phyloP scores from a whole-genome alignment of 2,329 filamentous ascomycete genomes.

The Sporothrix pseudoabietina region DNA sequence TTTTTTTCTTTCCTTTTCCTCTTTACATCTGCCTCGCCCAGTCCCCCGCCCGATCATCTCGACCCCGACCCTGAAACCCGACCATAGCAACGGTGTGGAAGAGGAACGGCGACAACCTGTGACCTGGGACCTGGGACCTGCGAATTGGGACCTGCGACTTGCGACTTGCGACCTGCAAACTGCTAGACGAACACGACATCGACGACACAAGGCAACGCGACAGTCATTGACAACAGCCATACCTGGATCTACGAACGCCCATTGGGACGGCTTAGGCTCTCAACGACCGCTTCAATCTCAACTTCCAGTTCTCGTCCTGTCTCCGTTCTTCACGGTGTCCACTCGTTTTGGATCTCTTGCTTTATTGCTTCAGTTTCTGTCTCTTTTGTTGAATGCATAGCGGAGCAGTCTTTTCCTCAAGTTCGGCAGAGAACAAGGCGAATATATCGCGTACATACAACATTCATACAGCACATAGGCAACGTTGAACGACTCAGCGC shows the following conservation, averaged over 20 bases:
- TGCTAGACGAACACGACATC: conserved; percentile 11
- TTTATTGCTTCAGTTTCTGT: not conserved
- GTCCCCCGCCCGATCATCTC: not conserved
- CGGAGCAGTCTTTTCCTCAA: not conserved
- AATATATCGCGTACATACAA: not conserved
- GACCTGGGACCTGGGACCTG: not conserved
- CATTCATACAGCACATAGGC: not conserved
- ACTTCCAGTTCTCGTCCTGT: not conserved
- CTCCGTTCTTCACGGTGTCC: conserved; percentile 30
- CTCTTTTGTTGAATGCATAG: not conserved
- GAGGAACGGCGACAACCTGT: conserved; percentile 6
- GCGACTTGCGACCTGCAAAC: not conserved
- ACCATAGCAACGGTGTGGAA: conserved; percentile 7
- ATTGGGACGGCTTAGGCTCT: not conserved
- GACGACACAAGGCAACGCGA: not conserved
- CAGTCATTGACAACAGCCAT: not conserved
- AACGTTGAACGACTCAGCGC: not conserved
- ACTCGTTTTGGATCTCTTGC: conserved; percentile 19
- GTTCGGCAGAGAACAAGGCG: not conserved
- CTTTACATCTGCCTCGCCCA: conserved; percentile 1
- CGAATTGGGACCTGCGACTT: not conserved
- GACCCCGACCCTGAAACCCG: conserved; percentile 1
- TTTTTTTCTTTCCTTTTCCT: not conserved
- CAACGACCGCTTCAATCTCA: not conserved
- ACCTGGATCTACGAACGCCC: not conserved